Conservation (phyloP, 2,329 filamentous ascomycete genomes). For the Fusarium virguliforme region DNA sequence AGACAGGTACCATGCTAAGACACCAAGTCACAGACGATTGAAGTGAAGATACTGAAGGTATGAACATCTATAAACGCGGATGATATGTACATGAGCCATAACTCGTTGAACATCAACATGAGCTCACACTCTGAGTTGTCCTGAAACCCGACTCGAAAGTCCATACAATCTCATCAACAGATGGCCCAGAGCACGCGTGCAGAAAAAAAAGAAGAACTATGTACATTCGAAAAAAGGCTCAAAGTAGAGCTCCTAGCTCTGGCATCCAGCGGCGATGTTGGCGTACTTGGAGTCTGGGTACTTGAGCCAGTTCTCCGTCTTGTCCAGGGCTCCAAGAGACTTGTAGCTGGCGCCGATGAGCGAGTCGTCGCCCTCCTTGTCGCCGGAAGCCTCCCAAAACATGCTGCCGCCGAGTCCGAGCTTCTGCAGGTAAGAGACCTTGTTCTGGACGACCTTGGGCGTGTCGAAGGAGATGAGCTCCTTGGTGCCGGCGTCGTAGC, state of each 20-base stretch:
- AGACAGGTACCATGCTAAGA: neutral
- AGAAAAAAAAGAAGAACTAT: constrained; percentile 5
- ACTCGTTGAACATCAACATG: constrained; percentile 9
- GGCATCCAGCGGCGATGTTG: constrained; percentile 61
- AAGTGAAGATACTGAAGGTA: neutral
- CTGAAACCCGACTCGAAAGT: constrained; percentile 6
- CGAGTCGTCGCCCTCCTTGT: constrained; percentile 34
- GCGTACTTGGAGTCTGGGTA: constrained; percentile 65
- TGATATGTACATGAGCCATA: constrained; percentile 14
- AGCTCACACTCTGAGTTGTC: constrained; percentile 9
- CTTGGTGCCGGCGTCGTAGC: constrained; percentile 33
- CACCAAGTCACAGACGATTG: neutral
- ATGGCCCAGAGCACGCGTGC: constrained; percentile 62
- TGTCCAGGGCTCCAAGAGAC: constrained; percentile 27
- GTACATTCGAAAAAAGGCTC: neutral
- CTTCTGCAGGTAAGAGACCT: constrained; percentile 31
- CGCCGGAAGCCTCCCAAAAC: constrained; percentile 43
- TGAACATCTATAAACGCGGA: constrained; percentile 2
- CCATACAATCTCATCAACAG: neutral
- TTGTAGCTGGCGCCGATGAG: constrained; percentile 33
- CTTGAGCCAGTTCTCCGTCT: constrained; percentile 34
- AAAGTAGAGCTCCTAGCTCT: neutral
- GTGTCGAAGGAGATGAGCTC: constrained; percentile 42
- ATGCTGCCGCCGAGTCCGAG: constrained; percentile 38
- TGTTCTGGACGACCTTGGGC: constrained; percentile 27